phyloP scores from a whole-genome alignment of 1,284 basidiomycete species.

The Ceratobasidium sp. region DNA sequence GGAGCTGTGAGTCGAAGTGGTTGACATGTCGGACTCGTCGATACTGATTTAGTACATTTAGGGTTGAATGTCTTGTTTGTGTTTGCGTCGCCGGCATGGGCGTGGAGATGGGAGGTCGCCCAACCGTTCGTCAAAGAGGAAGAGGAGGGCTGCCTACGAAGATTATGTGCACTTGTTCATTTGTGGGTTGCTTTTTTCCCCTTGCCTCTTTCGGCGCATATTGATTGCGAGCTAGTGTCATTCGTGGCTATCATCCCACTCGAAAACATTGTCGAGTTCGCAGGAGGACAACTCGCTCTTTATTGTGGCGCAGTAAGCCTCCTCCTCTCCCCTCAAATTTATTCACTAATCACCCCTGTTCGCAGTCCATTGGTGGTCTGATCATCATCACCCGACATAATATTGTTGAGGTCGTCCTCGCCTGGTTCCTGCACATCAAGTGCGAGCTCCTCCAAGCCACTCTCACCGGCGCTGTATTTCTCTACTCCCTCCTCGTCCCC shows the following conservation, averaged over 20 bases:
- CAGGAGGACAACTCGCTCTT: slow-evolving; percentile 41
- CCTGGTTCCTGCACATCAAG: slow-evolving; percentile 24
- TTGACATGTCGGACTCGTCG: no score
- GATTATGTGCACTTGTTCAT: slow-evolving; percentile 29
- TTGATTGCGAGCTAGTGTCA: slow-evolving; percentile 15
- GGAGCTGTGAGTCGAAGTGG: slow-evolving; percentile 24
- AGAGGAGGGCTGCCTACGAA: slow-evolving; percentile 21
- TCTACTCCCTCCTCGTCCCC: slow-evolving; percentile 41
- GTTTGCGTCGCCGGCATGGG: slow-evolving; percentile 27
- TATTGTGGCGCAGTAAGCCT: slow-evolving; percentile 38
- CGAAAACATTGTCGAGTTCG: slow-evolving; percentile 36
- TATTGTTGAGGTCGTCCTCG: slow-evolving; percentile 32
- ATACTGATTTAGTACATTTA: neutral
- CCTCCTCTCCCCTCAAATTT: neutral
- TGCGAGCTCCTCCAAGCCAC: slow-evolving; percentile 44
- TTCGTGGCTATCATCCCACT: slow-evolving; percentile 42
- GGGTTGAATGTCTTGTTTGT: slow-evolving; percentile 40
- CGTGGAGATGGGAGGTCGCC: slow-evolving; percentile 23
- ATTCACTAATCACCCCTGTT: neutral
- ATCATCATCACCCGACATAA: slow-evolving; percentile 42
- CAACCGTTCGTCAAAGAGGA: slow-evolving; percentile 31
- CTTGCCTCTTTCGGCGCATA: neutral
- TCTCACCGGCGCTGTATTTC: slow-evolving; percentile 41
- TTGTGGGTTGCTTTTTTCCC: neutral
- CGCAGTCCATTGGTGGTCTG: slow-evolving; percentile 40